A percentile compares a stretch with the other conserved stretches of the same genome.
Evolutionary conservation across 768 basidiomycete species (phyloP).

Genomic region (Serendipita sp.): DNA sequence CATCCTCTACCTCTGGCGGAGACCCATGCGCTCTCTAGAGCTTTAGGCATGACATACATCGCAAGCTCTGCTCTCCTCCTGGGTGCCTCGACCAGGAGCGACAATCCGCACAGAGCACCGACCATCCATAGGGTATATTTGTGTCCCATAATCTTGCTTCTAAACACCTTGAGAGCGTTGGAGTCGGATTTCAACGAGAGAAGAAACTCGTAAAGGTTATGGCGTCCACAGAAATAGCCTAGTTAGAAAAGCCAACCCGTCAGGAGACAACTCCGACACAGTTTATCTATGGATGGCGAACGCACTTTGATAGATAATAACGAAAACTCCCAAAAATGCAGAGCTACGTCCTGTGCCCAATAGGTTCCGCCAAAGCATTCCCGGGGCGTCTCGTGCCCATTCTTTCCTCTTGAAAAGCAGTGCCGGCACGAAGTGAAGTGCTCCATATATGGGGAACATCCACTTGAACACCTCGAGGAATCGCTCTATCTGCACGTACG

Average conservation of each 20-base stretch:
- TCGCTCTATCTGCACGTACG: constrained; percentile 44
- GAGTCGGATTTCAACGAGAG: constrained; percentile 24
- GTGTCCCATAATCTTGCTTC: constrained; percentile 3
- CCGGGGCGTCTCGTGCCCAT: constrained; percentile 49
- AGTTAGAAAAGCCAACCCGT: constrained; percentile 1
- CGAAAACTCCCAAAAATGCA: constrained; percentile 72
- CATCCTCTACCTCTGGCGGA: constrained; percentile 59
- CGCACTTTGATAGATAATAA: constrained; percentile 68
- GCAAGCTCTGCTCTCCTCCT: constrained; percentile 80
- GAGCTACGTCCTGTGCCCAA: constrained; percentile 70
- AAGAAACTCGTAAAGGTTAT: constrained; percentile 38
- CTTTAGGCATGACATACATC: constrained; percentile 84
- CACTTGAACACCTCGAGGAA: constrained; percentile 70
- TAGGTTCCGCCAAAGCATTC: constrained; percentile 46
- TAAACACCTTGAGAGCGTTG: constrained; percentile 10
- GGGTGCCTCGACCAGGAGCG: constrained; percentile 77
- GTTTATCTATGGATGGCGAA: constrained; percentile 8
- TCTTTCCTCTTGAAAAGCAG: constrained; percentile 62
- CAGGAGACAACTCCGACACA: no score
- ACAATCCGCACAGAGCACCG: constrained; percentile 58
- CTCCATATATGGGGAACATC: constrained; percentile 62
- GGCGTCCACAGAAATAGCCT: constrained; percentile 56
- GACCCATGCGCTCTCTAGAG: constrained; percentile 80
- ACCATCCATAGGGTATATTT: constrained; percentile 44
- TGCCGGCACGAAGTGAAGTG: constrained; percentile 76